Conservation (phyloP, 306 rosid genomes). For the Acacia acuminata region DNA sequence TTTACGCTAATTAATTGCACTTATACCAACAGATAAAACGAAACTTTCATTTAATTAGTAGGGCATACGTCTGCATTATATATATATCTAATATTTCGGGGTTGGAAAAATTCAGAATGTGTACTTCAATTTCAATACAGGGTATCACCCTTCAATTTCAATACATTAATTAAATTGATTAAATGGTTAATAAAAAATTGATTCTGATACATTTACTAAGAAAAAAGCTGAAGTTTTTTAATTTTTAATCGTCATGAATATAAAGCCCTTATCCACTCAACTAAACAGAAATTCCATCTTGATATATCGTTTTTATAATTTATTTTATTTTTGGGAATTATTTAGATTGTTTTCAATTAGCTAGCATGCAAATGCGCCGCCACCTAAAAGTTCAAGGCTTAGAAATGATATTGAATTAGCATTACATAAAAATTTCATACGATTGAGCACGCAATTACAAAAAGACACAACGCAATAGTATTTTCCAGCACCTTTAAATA, state of each 20-base stretch:
- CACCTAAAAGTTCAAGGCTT: not conserved
- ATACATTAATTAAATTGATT: not conserved
- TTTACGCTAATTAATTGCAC: not conserved
- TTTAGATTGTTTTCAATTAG: too few relatives aligned
- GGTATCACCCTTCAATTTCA: not conserved
- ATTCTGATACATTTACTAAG: too few relatives aligned
- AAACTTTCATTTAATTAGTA: not conserved
- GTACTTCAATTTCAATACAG: not conserved
- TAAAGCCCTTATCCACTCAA: not conserved
- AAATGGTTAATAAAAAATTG: not conserved
- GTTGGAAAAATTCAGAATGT: not conserved
- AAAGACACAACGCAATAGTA: not conserved
- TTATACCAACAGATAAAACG: not conserved
- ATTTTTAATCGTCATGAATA: too few relatives aligned
- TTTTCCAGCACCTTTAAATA: not conserved
- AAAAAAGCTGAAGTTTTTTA: too few relatives aligned
- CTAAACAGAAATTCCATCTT: not conserved
- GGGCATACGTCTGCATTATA: not conserved
- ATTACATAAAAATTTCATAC: not conserved
- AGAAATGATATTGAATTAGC: not conserved
- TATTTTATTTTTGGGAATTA: too few relatives aligned
- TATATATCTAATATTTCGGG: not conserved
- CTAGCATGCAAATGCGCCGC: not conserved
- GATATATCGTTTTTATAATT: too few relatives aligned
- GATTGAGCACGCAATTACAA: not conserved